Evolutionary conservation across 2,329 filamentous ascomycete species (phyloP).

Genomic region (Cytospora chrysosperma): DNA sequence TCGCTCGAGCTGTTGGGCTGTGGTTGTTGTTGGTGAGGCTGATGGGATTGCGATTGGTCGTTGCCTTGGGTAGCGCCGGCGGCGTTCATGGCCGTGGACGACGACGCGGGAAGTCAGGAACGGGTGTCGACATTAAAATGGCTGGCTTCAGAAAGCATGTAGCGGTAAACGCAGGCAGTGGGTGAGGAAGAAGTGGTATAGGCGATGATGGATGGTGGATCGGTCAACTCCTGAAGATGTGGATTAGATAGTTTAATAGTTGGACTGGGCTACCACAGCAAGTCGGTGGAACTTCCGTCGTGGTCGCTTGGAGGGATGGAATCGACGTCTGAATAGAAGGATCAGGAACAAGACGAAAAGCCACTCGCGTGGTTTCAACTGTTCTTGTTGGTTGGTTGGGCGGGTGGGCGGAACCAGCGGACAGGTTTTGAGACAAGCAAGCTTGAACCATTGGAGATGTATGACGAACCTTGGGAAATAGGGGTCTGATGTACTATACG

Average conservation of each 20-base stretch:
- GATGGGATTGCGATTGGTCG: constrained; percentile 1
- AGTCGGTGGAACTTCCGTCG: background rate
- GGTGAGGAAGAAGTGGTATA: background rate
- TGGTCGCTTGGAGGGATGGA: background rate
- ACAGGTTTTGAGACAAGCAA: background rate
- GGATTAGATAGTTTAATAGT: background rate
- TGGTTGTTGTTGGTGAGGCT: background rate
- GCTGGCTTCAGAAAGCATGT: constrained; percentile 2
- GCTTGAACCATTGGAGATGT: background rate
- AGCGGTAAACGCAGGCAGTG: background rate
- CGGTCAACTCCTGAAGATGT: background rate
- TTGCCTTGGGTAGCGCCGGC: constrained; percentile 6
- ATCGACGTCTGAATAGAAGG: background rate
- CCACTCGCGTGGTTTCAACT: background rate
- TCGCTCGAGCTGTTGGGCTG: constrained; percentile 1
- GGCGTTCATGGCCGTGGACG: constrained; percentile 17
- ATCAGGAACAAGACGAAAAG: too few species aligned
- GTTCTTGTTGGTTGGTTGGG: background rate
- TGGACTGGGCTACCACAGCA: background rate
- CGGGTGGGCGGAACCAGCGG: background rate
- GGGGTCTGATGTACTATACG: background rate
- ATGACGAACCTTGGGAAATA: background rate
- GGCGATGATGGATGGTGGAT: background rate
- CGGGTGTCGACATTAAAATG: background rate
- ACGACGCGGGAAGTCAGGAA: background rate